Conservation (phyloP, 768 basidiomycete species). For the Suillus luteus region DNA sequence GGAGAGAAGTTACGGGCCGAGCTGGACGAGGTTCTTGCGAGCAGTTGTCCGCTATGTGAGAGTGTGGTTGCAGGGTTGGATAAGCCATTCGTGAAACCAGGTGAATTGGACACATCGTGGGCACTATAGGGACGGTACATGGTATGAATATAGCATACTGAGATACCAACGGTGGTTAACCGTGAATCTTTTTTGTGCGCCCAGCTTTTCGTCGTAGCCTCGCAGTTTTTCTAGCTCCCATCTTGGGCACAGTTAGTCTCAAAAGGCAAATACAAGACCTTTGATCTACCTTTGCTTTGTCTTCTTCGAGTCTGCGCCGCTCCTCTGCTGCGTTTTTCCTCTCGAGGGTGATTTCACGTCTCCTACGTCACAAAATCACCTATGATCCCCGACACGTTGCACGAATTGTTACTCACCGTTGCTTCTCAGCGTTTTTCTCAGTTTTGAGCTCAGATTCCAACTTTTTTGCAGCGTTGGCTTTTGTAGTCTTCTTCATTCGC, state of each 20-base stretch:
- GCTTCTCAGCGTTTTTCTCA: slow-evolving; percentile 70
- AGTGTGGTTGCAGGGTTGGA: slow-evolving; percentile 84
- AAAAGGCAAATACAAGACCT: neutral
- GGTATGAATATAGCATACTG: slow-evolving; percentile 10
- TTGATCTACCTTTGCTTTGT: slow-evolving; percentile 30
- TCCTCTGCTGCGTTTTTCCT: slow-evolving; percentile 77
- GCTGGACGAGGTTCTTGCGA: slow-evolving; percentile 86
- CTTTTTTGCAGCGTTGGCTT: slow-evolving; percentile 70
- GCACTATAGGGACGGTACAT: slow-evolving; percentile 45
- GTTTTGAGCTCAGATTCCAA: slow-evolving; percentile 72
- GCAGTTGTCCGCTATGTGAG: slow-evolving; percentile 93
- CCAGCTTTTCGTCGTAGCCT: slow-evolving; percentile 73
- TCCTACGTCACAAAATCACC: slow-evolving; percentile 39
- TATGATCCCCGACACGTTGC: neutral
- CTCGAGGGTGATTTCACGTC: slow-evolving; percentile 66
- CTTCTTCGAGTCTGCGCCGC: slow-evolving; percentile 53
- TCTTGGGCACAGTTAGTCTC: slow-evolving; percentile 42
- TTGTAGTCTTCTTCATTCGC: slow-evolving; percentile 68
- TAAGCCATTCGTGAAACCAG: slow-evolving; percentile 79
- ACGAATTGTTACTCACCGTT: slow-evolving; percentile 44
- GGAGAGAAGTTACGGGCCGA: slow-evolving; percentile 76
- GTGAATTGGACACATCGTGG: slow-evolving; percentile 81
- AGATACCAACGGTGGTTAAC: slow-evolving; percentile 39
- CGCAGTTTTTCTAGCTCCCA: slow-evolving; percentile 80
- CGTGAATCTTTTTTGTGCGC: slow-evolving; percentile 78